Conservation (phyloP, 495 filamentous ascomycete species). For the Penicillium simplicissimum region DNA sequence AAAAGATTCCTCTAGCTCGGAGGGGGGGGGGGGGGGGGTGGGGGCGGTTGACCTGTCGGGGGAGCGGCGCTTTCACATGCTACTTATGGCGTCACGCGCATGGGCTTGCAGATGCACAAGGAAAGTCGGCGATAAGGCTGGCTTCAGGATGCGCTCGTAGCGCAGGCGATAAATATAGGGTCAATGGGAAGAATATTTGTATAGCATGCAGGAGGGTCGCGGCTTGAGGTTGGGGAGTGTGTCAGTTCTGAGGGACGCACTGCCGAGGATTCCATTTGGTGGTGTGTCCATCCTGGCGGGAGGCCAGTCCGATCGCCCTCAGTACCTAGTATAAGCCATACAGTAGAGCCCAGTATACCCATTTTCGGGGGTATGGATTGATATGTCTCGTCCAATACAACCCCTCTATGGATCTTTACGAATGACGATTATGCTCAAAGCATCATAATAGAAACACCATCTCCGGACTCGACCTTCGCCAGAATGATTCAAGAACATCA, state of each 20-base stretch:
- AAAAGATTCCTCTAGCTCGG: conserved; percentile 9
- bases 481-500: neutral
- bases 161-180: neutral
- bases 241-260: neutral
- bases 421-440: neutral
- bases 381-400: neutral
- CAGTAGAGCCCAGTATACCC: neutral
- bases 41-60: conserved; percentile 16
- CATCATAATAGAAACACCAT: neutral
- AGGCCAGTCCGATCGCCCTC: neutral
- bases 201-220: neutral
- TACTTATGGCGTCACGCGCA: conserved; percentile 32
- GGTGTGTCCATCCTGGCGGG: neutral
- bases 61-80: conserved; percentile 40
- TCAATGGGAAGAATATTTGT: neutral
- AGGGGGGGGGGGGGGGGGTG: no score
- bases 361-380: neutral
- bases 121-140: neutral
- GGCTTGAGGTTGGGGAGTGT: conserved; percentile 1
- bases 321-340: neutral
- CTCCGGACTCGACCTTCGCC: neutral
- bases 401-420: neutral
- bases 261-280: neutral
- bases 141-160: neutral
- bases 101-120: neutral